Evolutionary conservation across 768 basidiomycete species (phyloP).

Genomic region (Suillus subluteus): DNA sequence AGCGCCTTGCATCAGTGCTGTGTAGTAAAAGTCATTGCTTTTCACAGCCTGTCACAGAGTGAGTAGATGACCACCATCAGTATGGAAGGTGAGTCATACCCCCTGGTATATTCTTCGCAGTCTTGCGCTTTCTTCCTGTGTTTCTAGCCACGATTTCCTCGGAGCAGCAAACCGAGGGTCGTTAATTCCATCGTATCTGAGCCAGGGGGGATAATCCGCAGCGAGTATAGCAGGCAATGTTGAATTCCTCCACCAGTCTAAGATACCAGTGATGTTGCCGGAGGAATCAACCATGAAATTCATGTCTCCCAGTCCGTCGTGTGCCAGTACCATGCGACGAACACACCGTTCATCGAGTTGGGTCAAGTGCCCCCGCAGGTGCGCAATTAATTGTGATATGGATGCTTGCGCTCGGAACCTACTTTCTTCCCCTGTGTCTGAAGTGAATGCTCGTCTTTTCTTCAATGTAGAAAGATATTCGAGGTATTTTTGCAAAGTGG

Average conservation of each 20-base stretch:
- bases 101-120: conserved; percentile 8
- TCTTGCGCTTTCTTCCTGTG: conserved; percentile 11
- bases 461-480: conserved; percentile 3
- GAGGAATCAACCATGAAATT: conserved; percentile 21
- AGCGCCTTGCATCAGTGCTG: conserved; percentile 14
- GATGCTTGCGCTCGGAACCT: conserved; percentile 13
- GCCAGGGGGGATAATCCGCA: conserved; percentile 27
- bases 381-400: conserved; percentile 12
- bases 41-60: conserved; percentile 10
- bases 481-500: conserved; percentile 12
- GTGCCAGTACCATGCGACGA: conserved; percentile 20
- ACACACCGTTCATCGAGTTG: conserved; percentile 6
- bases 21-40: conserved; percentile 2
- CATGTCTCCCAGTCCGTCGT: conserved; percentile 19
- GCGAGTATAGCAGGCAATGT: conserved; percentile 25
- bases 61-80: background rate
- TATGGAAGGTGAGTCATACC: conserved; percentile 2
- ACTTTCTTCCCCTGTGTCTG: conserved; percentile 8
- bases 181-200: conserved; percentile 24
- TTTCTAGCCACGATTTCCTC: conserved; percentile 12
- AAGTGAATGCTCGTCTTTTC: conserved; percentile 9
- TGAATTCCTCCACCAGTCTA: conserved; percentile 29
- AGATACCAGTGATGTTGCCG: conserved; percentile 20
- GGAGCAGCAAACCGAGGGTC: conserved; percentile 20
- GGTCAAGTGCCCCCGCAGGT: background rate